Conservation (phyloP, 495 filamentous ascomycete genomes). For the Aspergillus haitiensis region DNA sequence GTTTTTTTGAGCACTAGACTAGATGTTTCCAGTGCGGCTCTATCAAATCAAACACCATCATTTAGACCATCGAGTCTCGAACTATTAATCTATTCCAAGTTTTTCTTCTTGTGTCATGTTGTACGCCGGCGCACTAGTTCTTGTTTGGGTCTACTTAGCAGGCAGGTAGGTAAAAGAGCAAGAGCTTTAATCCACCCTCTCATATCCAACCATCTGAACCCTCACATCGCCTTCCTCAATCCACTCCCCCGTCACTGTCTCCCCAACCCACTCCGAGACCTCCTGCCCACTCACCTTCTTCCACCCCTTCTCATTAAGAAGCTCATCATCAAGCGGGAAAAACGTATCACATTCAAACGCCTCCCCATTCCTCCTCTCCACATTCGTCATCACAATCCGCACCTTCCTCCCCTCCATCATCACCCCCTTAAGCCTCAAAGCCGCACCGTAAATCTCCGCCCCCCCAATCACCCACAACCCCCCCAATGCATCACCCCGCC, state of each 20-base stretch:
- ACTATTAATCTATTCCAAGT: too few species aligned
- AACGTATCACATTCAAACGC: slow-evolving; percentile 87
- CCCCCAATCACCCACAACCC: slow-evolving; percentile 88
- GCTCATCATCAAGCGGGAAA: slow-evolving; percentile 61
- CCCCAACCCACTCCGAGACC: slow-evolving; percentile 47
- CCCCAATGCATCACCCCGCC: slow-evolving; percentile 31
- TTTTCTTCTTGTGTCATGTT: too few species aligned
- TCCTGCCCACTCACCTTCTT: slow-evolving; percentile 37
- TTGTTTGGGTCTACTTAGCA: too few species aligned
- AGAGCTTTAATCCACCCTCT: slow-evolving; percentile 28
- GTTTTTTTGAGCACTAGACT: too few species aligned
- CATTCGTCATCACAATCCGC: slow-evolving; percentile 49
- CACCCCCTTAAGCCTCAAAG: slow-evolving; percentile 47
- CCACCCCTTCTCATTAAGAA: slow-evolving; percentile 36
- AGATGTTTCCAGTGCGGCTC: too few species aligned
- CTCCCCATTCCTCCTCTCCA: slow-evolving; percentile 44
- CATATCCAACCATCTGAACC: slow-evolving; percentile 49
- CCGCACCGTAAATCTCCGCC: slow-evolving; percentile 74
- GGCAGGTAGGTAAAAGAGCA: background rate
- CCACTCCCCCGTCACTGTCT: slow-evolving; percentile 43
- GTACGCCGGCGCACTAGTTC: too few species aligned
- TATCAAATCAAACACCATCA: too few species aligned
- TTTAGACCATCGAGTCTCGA: too few species aligned
- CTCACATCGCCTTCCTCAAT: slow-evolving; percentile 43
- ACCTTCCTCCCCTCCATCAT: slow-evolving; percentile 28